Evolutionary conservation across 345 rosid genomes (phyloP).

Genomic region (Laguncularia racemosa): DNA sequence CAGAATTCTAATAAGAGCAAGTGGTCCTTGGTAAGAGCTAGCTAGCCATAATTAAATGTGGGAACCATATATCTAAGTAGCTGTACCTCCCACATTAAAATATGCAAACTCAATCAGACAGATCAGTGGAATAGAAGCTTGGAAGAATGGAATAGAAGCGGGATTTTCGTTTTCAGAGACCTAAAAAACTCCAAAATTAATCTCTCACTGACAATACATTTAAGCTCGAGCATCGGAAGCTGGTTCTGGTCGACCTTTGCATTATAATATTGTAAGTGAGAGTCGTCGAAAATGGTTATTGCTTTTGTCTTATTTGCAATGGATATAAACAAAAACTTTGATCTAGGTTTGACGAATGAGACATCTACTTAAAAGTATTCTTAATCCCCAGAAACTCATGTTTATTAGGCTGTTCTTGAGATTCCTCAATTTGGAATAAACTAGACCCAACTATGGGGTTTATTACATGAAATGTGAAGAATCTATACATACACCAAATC

Average conservation of each 20-base stretch:
- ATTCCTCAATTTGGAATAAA: slow-evolving; percentile 33
- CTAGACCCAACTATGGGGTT: slow-evolving; percentile 7
- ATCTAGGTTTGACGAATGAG: slow-evolving; percentile 14
- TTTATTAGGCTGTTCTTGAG: slow-evolving; percentile 37
- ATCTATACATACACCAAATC: not conserved
- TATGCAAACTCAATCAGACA: slow-evolving; percentile 38
- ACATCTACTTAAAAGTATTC: slow-evolving; percentile 7
- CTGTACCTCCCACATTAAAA: not conserved
- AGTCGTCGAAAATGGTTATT: not conserved
- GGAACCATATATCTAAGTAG: too few relatives aligned
- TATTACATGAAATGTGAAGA: too few relatives aligned
- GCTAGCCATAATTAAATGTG: too few relatives aligned
- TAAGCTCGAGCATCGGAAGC: too few relatives aligned
- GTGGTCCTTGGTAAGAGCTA: too few relatives aligned
- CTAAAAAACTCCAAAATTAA: slow-evolving; percentile 20
- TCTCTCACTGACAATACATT: slow-evolving; percentile 10
- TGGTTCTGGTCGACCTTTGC: too few relatives aligned
- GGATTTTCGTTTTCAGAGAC: slow-evolving; percentile 48
- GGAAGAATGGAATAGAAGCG: slow-evolving; percentile 91
- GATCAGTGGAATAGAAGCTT: slow-evolving; percentile 91
- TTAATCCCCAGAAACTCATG: slow-evolving; percentile 42
- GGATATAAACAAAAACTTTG: slow-evolving; percentile 4
- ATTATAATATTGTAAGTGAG: too few relatives aligned
- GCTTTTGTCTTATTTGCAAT: slow-evolving; percentile 20
- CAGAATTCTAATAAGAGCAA: too few relatives aligned